Conservation (phyloP, 441 rosid genomes). For the Bocquillonia castaneifolia region DNA sequence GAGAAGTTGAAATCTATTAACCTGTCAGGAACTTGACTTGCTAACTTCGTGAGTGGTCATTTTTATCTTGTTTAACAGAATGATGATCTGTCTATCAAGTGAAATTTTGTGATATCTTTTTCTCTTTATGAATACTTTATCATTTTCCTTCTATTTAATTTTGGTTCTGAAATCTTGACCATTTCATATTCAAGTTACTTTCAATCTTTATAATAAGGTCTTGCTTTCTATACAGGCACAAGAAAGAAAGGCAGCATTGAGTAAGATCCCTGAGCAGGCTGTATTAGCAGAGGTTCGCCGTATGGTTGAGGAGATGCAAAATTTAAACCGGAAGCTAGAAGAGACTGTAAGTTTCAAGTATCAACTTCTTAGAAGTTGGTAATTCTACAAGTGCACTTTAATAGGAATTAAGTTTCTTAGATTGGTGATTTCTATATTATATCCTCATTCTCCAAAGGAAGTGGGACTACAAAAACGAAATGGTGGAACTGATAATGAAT, state of each 20-base stretch:
- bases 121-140: not conserved
- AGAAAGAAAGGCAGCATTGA: constrained; percentile 42
- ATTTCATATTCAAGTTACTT: not conserved
- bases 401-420: not conserved
- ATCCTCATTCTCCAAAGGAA: not conserved
- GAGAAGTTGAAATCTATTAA: not conserved
- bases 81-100: not conserved
- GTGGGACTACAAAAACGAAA: not conserved
- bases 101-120: not conserved
- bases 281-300: constrained; percentile 67
- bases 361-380: too few relatives aligned
- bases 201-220: not conserved
- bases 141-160: not conserved
- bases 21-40: not conserved
- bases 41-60: not conserved
- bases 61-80: constrained; percentile 10
- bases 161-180: not conserved
- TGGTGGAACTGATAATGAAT: not conserved
- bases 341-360: constrained; percentile 32
- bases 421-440: not conserved
- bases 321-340: constrained; percentile 37
- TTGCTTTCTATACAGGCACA: constrained; percentile 46
- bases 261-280: constrained; percentile 46
- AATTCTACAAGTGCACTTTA: not conserved
- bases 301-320: constrained; percentile 88